These are phyloP conservation scores for Botrytis medusae DNA, from an alignment of 2,329 filamentous ascomycete genomes.

Conservation along the genomic window DNA sequence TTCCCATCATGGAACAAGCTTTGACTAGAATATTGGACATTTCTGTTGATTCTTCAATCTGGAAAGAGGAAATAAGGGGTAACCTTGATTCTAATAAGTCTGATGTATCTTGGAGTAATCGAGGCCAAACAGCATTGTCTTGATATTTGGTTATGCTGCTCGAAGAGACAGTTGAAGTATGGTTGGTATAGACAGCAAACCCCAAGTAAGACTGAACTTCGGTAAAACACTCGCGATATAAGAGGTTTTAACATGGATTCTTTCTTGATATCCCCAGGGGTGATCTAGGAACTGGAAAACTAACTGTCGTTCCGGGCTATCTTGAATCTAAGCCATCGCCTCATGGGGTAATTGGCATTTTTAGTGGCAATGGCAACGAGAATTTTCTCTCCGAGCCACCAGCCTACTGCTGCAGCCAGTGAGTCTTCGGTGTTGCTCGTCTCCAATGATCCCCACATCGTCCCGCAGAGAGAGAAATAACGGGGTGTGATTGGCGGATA, in stretches of 20 bases:
- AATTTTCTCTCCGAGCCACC: constrained; percentile 11
- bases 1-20: not conserved
- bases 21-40: not conserved
- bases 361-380: constrained; percentile 13
- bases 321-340: not conserved
- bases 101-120: not conserved
- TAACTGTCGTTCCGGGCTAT: not conserved
- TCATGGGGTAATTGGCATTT: constrained; percentile 1
- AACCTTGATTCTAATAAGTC: not conserved
- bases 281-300: not conserved
- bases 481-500: constrained; percentile 1
- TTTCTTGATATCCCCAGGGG: not conserved
- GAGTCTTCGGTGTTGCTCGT: not conserved
- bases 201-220: not conserved
- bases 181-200: not conserved
- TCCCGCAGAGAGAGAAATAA: not conserved
- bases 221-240: not conserved
- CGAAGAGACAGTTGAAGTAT: not conserved
- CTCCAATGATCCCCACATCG: constrained; percentile 3
- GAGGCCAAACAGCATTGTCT: not conserved
- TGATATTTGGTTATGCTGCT: not conserved
- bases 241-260: not conserved
- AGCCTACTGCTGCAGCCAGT: constrained; percentile 2
- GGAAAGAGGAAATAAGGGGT: not conserved
- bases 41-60: not conserved